Evolutionary conservation across 83 land plant genomes (phyloP).

Genomic region (Diphasiastrum complanatum): DNA sequence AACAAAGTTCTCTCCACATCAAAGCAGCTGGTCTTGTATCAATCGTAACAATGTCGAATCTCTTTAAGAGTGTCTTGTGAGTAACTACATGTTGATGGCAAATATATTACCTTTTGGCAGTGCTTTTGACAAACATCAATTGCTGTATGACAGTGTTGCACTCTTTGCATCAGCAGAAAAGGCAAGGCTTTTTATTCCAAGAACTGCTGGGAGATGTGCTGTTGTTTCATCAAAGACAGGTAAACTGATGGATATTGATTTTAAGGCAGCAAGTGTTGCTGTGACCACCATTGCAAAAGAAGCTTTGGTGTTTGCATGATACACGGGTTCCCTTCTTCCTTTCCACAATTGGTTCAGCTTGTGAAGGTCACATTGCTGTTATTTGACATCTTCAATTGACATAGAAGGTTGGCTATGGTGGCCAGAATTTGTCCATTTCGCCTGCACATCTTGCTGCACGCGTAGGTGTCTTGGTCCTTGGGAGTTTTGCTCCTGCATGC

Average conservation of each 20-base stretch:
- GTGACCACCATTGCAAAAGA: constrained; percentile 33
- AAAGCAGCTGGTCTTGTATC: background rate
- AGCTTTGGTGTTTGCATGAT: too few relatives aligned
- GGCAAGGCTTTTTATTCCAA: constrained; percentile 62
- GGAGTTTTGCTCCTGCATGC: too few relatives aligned
- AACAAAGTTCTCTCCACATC: background rate
- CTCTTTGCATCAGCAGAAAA: constrained; percentile 71
- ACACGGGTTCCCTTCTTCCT: too few relatives aligned
- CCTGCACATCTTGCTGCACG: too few relatives aligned
- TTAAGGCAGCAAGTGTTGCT: constrained; percentile 49
- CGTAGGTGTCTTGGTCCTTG: too few relatives aligned
- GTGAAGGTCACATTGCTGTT: too few relatives aligned
- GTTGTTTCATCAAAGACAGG: constrained; percentile 65
- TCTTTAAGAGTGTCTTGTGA: background rate
- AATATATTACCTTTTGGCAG: background rate
- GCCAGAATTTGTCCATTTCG: too few relatives aligned
- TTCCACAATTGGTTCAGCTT: too few relatives aligned
- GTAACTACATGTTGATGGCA: background rate
- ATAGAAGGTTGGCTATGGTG: too few relatives aligned
- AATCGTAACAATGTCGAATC: background rate
- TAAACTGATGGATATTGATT: constrained; percentile 50
- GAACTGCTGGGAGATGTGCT: constrained; percentile 47
- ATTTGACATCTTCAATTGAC: too few relatives aligned
- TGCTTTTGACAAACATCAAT: background rate
- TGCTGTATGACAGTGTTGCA: constrained; percentile 58